These are phyloP conservation scores for Camptophora hylomeconis DNA, from an alignment of 2,329 filamentous ascomycete genomes.

Conservation along the genomic window DNA sequence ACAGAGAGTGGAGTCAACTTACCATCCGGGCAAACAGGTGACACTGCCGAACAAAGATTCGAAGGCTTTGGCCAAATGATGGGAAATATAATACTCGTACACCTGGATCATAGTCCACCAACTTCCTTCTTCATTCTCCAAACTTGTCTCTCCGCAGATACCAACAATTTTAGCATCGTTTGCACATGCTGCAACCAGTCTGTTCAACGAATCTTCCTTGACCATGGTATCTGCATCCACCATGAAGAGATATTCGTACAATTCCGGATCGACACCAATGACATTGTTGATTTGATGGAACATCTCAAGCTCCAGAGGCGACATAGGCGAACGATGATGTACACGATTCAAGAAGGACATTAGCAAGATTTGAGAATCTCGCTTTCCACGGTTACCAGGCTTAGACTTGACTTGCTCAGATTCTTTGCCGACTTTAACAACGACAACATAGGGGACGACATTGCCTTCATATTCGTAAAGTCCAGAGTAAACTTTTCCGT, in stretches of 20 bases:
- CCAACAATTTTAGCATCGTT: slow-evolving; percentile 93
- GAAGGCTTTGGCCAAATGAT: slow-evolving; percentile 92
- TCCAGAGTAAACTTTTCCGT: slow-evolving; percentile 95
- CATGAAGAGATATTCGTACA: slow-evolving; percentile 96
- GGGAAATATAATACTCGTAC: slow-evolving; percentile 98
- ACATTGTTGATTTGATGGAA: slow-evolving; percentile 99
- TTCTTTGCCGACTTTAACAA: slow-evolving; percentile 96
- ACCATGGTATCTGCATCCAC: slow-evolving; percentile 96
- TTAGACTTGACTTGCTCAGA: slow-evolving; percentile 84
- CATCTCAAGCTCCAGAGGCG: slow-evolving; percentile 89
- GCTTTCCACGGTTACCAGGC: slow-evolving; percentile 95
- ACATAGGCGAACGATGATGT: slow-evolving; percentile 88
- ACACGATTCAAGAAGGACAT: slow-evolving; percentile 98
- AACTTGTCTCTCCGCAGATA: slow-evolving; percentile 91
- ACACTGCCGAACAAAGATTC: slow-evolving; percentile 96
- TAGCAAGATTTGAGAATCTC: slow-evolving; percentile 88
- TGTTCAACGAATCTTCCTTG: slow-evolving; percentile 79
- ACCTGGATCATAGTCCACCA: slow-evolving; percentile 99
- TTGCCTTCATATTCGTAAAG: slow-evolving; percentile 97
- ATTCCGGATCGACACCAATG: slow-evolving; percentile 90
- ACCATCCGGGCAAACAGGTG: slow-evolving; percentile 98
- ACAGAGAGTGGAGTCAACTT: slow-evolving; percentile 30
- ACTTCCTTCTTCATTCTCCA: slow-evolving; percentile 86
- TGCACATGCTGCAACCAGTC: slow-evolving; percentile 80
- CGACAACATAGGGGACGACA: slow-evolving; percentile 87